These are phyloP conservation scores for Gossypium australe DNA, from an alignment of 345 rosid species.

Conservation along the genomic window DNA sequence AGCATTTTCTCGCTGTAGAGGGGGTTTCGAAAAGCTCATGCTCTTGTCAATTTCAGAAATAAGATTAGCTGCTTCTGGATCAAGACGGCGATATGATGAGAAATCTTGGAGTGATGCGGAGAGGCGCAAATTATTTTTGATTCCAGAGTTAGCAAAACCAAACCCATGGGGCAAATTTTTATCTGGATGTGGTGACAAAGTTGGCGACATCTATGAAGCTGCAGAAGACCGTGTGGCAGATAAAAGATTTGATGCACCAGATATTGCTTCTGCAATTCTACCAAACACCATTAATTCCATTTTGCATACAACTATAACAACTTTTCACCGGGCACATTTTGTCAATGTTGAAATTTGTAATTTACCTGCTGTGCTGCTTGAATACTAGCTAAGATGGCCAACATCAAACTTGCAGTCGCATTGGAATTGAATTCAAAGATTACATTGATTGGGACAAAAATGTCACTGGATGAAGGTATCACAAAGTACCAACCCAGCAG, in stretches of 20 bases:
- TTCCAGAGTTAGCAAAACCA: slow-evolving; percentile 34
- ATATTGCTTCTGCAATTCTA: slow-evolving; percentile 45
- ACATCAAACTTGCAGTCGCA: neutral
- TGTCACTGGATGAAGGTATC: neutral
- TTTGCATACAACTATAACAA: neutral
- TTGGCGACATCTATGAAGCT: slow-evolving; percentile 42
- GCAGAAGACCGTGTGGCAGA: slow-evolving; percentile 36
- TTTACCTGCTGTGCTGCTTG: neutral
- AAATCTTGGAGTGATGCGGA: slow-evolving; percentile 93
- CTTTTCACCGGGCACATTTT: neutral
- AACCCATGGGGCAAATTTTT: slow-evolving; percentile 28
- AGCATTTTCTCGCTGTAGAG: slow-evolving; percentile 48
- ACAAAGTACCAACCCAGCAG: neutral
- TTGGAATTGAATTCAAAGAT: neutral
- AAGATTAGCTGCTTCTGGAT: slow-evolving; percentile 48
- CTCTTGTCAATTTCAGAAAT: slow-evolving; percentile 35
- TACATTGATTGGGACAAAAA: neutral
- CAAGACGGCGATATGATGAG: slow-evolving; percentile 46
- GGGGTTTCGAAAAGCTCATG: slow-evolving; percentile 23
- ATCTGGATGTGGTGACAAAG: slow-evolving; percentile 36
- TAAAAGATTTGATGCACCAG: slow-evolving; percentile 33
- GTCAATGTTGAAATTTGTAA: neutral
- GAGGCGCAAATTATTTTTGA: slow-evolving; percentile 54
- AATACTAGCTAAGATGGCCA: neutral
- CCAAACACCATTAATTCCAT: slow-evolving; percentile 51